Percentiles rank a stretch among this genome's conserved stretches.
phyloP scores from a whole-genome alignment of 2,329 filamentous ascomycete genomes.

The Trichophyton mentagrophytes region DNA sequence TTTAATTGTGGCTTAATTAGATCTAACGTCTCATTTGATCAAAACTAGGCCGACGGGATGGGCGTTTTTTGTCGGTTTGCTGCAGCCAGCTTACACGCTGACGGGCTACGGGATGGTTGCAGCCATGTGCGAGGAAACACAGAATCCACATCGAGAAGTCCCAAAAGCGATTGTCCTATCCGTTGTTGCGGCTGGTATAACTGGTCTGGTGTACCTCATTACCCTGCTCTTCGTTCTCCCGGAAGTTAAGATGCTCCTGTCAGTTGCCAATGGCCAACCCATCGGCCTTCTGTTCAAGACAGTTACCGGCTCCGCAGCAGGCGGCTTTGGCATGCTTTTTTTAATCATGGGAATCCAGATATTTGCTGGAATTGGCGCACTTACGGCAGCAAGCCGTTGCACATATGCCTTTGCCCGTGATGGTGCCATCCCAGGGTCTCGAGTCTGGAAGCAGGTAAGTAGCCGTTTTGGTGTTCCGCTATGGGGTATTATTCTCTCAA shows the following conservation, averaged over 20 bases:
- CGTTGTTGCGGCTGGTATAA: slow-evolving; percentile 53
- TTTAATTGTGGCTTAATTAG: too few species aligned
- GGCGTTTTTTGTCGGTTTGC: slow-evolving; percentile 59
- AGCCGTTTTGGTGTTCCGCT: slow-evolving; percentile 55
- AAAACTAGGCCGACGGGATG: slow-evolving; percentile 47
- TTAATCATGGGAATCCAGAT: slow-evolving; percentile 63
- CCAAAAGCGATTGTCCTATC: slow-evolving; percentile 59
- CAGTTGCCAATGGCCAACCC: slow-evolving; percentile 58
- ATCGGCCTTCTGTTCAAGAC: slow-evolving; percentile 65
- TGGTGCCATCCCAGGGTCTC: slow-evolving; percentile 58
- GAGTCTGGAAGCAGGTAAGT: slow-evolving; percentile 54
- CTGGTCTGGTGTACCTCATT: slow-evolving; percentile 55
- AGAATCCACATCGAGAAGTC: slow-evolving; percentile 54
- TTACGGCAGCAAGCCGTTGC: slow-evolving; percentile 62
- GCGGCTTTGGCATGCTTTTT: slow-evolving; percentile 64
- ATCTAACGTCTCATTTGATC: not conserved
- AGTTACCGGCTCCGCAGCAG: slow-evolving; percentile 57
- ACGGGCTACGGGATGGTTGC: slow-evolving; percentile 58
- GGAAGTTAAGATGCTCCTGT: slow-evolving; percentile 49
- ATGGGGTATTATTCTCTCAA: slow-evolving; percentile 55
- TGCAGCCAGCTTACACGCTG: slow-evolving; percentile 45
- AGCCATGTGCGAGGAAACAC: slow-evolving; percentile 60
- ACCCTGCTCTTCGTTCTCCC: slow-evolving; percentile 66
- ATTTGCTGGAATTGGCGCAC: slow-evolving; percentile 61
- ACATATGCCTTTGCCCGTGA: slow-evolving; percentile 66